phyloP scores from a whole-genome alignment of 2,329 filamentous ascomycete species.

The Colletotrichum spinosum region DNA sequence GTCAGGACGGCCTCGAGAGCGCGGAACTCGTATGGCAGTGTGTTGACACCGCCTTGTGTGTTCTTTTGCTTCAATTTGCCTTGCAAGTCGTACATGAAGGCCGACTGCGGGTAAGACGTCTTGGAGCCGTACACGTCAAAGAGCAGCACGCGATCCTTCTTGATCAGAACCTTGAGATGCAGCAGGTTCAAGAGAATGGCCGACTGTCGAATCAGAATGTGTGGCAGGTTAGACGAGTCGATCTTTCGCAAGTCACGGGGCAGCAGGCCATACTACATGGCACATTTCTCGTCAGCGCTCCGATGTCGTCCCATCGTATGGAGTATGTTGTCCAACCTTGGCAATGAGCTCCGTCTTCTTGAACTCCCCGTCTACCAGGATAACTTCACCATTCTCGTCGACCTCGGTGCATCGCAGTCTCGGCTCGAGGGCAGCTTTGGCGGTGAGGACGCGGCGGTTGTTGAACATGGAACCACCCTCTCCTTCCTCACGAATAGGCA shows the following conservation, averaged over 20 bases:
- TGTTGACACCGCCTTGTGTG: constrained; percentile 63
- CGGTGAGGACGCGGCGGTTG: constrained; percentile 75
- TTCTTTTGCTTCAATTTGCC: constrained; percentile 89
- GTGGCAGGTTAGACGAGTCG: constrained; percentile 93
- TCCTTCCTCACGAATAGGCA: constrained; percentile 70
- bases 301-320: background rate
- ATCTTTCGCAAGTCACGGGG: constrained; percentile 97
- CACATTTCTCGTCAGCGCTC: constrained; percentile 7
- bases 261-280: constrained; percentile 83
- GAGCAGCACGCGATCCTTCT: constrained; percentile 91
- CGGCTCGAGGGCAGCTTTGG: constrained; percentile 85
- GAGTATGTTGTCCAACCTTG: constrained; percentile 68
- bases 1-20: constrained; percentile 95
- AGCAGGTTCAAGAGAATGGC: constrained; percentile 95
- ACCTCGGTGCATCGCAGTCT: constrained; percentile 94
- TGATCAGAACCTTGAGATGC: constrained; percentile 96
- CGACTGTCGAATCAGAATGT: constrained; percentile 92
- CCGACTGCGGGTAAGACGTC: constrained; percentile 92
- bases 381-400: constrained; percentile 91
- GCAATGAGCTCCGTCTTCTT: constrained; percentile 98
- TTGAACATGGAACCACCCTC: constrained; percentile 73
- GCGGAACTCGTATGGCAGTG: constrained; percentile 93
- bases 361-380: constrained; percentile 93
- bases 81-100: constrained; percentile 98
- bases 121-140: constrained; percentile 97